Base-by-base conservation (phyloP, 495 filamentous ascomycete genomes). In the Annulohypoxylon stygium region DNA sequence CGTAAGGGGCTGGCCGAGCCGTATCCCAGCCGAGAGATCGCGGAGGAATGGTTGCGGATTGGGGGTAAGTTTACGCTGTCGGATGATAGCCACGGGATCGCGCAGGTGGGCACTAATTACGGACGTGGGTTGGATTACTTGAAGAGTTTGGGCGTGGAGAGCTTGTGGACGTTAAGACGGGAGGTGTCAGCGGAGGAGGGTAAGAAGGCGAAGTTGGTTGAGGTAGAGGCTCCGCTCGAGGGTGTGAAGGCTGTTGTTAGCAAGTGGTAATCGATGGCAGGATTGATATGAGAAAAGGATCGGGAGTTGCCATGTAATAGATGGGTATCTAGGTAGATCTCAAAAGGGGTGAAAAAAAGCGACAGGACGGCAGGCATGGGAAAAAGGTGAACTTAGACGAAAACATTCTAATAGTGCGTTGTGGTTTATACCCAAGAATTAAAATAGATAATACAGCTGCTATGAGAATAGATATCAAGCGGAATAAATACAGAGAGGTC, bases 1-100 rank as follows among this genome's bases (percentile, higher is more conserved):
- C 86, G 96, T 76, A 98, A 98, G 84, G 96, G 95, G 18, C 88
- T 97, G 84, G 86, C 83, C 14, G 93, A 97, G 83, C 93, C 95
- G 54, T 99, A 98, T 86, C 96, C 96, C 1, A 88, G 87, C 70
- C 85, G 85, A 53, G 88, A 91, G 78, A 89, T 99, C 77, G 95
- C 93, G 73, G 81, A 92, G 88, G 78, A 78, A 73, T 86, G 82
- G 81, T 34, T 84, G 45, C 57, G 79, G 7, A 83, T 90, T 55
- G 91, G 91, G n/a, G 95, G 95, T 18, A 85, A 86, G 58, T 96
- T 97, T 74, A 93, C 92, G 62, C 81, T 98, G 43, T 96, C 93
- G 3, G 95, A 98, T 79, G 95, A 98, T 78, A 95, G 93, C 76
- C 95, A 98, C 78, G 90, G 91, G 26, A 85, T 93, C 65, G 90